These are phyloP conservation scores for Mortierella sp. DNA, from an alignment of 371 early-diverging fungal genomes.

Conservation along the genomic window DNA sequence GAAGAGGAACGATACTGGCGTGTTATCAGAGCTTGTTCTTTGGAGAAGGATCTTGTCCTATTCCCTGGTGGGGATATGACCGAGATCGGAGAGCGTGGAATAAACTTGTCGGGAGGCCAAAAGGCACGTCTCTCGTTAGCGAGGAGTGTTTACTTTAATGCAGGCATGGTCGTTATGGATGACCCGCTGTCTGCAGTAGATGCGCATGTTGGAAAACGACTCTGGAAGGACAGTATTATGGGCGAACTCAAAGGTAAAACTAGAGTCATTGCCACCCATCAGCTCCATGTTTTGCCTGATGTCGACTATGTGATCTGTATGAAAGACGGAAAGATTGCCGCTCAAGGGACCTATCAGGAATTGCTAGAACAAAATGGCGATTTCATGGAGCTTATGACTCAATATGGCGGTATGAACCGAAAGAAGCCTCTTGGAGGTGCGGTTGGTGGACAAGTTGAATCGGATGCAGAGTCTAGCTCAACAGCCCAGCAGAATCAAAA, in stretches of 20 bases:
- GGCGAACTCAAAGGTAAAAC: slow-evolving; percentile 52
- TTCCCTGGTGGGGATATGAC: slow-evolving; percentile 84
- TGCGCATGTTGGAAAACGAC: slow-evolving; percentile 66
- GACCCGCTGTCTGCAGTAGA: slow-evolving; percentile 88
- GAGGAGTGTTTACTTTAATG: slow-evolving; percentile 61
- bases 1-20: slow-evolving; percentile 62
- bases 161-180: slow-evolving; percentile 75
- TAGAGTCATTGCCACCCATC: slow-evolving; percentile 61
- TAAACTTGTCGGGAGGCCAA: slow-evolving; percentile 92
- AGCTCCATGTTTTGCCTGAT: slow-evolving; percentile 56
- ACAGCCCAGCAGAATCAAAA: background rate
- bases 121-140: slow-evolving; percentile 73
- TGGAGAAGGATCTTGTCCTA: slow-evolving; percentile 74
- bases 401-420: slow-evolving; percentile 58
- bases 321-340: slow-evolving; percentile 68
- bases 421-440: background rate
- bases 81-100: slow-evolving; percentile 91
- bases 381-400: slow-evolving; percentile 62
- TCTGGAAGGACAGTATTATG: slow-evolving; percentile 61
- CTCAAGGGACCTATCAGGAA: slow-evolving; percentile 64
- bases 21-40: slow-evolving; percentile 63
- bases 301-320: slow-evolving; percentile 68
- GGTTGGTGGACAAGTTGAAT: background rate
- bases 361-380: slow-evolving; percentile 61
- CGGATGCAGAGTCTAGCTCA: background rate